Evolutionary conservation across 2,329 filamentous ascomycete genomes (phyloP), one percentile per base, ranked within the genome.

Genomic region (Diplocarpon rosae): DNA sequence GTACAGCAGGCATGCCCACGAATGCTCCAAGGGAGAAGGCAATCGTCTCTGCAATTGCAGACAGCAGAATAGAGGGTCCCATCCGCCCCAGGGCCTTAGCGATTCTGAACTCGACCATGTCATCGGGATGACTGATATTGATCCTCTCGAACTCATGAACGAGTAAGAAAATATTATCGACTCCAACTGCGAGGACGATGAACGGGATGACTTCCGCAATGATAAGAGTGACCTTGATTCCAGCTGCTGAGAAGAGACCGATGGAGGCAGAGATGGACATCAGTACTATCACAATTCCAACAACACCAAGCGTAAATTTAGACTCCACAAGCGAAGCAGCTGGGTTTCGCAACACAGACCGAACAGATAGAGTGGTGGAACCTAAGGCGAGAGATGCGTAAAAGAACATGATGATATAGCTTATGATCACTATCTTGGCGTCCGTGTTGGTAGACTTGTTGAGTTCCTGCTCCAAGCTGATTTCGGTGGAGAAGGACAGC

Each of bases 371-470:
- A 5, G 84, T 88, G 0, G 85, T 92, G 1, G 89, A 95, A 0
- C 92, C 92, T 0, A 98, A 72, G 0, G 92, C 89, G 42, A 98
- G 67, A 5, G 90, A 96, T 3, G 89, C 92, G 60, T 98, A 98
- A 50, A 98, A 67, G 65, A 98, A 98, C 92, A 98, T 98, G 68
- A 95, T 86, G 52, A 96, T 74, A 66, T 98, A 98, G 71, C 90
- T 96, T 65, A 98, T 83, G 43, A 90, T 78, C 17, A 98, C 80
- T 57, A 98, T 98, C 63, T 90, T 95, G 36, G 90, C 93, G 63
- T 98, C 92, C 0, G 92, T 96, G 64, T 98, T 98, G 39, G 88
- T 95, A 31, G 88, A 94, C 66, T 96, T 95, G 69, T 95, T 98
- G 46, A 98, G 72, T 61, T 98, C 92, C 61, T 95, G 76, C 62